These are phyloP conservation scores for Graphilbum sp. DNA, from an alignment of 2,329 filamentous ascomycete species.

Conservation along the genomic window DNA sequence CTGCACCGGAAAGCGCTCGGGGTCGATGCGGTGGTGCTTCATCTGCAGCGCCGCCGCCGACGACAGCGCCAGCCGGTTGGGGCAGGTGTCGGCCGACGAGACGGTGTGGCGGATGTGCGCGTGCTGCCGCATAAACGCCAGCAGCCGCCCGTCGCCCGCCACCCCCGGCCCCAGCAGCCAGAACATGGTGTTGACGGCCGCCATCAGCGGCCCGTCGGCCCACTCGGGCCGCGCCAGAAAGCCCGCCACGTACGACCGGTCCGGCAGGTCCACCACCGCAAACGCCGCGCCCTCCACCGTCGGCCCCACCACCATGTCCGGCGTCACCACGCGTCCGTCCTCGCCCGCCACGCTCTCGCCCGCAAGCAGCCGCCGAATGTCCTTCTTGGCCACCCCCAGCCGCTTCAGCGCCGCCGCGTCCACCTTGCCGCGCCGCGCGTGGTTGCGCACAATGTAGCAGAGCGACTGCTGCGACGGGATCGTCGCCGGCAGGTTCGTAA, in stretches of 20 bases:
- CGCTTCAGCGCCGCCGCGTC: conserved; percentile 44
- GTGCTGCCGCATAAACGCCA: conserved; percentile 51
- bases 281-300: conserved; percentile 54
- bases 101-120: conserved; percentile 55
- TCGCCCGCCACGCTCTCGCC: conserved; percentile 47
- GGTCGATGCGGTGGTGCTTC: conserved; percentile 56
- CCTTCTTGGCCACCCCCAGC: conserved; percentile 41
- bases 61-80: conserved; percentile 59
- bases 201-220: conserved; percentile 46
- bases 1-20: conserved; percentile 55
- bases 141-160: conserved; percentile 42
- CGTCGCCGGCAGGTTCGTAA: conserved; percentile 44
- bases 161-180: conserved; percentile 70
- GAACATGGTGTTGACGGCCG: conserved; percentile 49
- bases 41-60: conserved; percentile 50
- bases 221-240: conserved; percentile 61
- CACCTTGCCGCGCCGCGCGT: conserved; percentile 69
- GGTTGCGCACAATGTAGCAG: conserved; percentile 72
- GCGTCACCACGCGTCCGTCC: conserved; percentile 55
- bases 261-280: conserved; percentile 66
- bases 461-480: conserved; percentile 50
- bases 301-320: conserved; percentile 71
- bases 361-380: conserved; percentile 42
- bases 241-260: conserved; percentile 49
- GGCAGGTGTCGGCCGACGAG: conserved; percentile 54